Evolutionary conservation across 2,329 filamentous ascomycete species (phyloP).

Genomic region (Aspergillus floridensis): DNA sequence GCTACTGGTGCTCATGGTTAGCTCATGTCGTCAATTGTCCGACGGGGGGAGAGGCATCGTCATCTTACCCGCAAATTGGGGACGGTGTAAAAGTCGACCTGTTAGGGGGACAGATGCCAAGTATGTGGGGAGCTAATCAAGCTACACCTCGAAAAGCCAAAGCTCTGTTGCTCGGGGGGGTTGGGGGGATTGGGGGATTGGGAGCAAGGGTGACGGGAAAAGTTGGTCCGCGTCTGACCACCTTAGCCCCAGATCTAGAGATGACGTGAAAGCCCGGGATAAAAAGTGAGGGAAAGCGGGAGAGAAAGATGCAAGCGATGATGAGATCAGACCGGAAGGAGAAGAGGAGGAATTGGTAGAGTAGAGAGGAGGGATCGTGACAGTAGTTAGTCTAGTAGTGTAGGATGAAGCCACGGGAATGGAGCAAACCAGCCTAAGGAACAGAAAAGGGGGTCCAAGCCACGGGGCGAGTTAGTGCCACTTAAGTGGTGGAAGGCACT

Average conservation of each 20-base stretch:
- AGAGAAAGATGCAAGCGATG: not conserved
- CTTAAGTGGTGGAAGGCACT: not conserved
- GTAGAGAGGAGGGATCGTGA: not conserved
- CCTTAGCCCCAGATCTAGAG: not conserved
- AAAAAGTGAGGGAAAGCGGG: not conserved
- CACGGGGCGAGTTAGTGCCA: not conserved
- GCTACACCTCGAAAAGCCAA: not conserved
- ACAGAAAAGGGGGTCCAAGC: conserved; percentile 1
- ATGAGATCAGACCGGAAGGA: not conserved
- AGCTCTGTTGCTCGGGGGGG: not conserved
- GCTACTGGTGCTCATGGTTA: conserved; percentile 18
- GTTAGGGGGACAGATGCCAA: conserved; percentile 1
- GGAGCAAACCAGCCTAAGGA: not conserved
- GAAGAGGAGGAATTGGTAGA: not conserved
- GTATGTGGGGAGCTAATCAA: not conserved
- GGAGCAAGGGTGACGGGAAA: conserved; percentile 5
- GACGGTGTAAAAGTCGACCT: not conserved
- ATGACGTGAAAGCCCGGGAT: not conserved
- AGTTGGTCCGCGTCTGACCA: conserved; percentile 9
- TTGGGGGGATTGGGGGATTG: not conserved
- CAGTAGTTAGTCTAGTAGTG: no score
- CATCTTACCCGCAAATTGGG: conserved; percentile 11
- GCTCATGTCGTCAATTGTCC: conserved; percentile 18
- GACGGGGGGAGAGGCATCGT: conserved; percentile 18
- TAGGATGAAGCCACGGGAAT: conserved; percentile 8